These are phyloP conservation scores for Borealophlyctis nickersoniae DNA, from an alignment of 192 early-diverging fungal genomes.

Conservation along the genomic window DNA sequence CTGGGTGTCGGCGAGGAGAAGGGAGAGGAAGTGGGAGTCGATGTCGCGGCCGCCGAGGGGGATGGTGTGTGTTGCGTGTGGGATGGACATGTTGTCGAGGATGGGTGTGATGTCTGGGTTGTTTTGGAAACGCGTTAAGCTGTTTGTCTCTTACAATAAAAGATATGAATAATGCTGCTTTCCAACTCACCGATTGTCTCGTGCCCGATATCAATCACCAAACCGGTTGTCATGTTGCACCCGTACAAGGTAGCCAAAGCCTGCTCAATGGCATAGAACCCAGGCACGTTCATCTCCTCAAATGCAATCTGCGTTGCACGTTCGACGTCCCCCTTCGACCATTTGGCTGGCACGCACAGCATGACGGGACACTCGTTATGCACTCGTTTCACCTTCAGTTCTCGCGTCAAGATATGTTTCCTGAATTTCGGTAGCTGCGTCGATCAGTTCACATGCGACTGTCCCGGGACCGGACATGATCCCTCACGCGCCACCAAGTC, in stretches of 20 bases:
- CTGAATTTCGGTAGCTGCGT: slow-evolving; percentile 30
- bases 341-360: slow-evolving; percentile 73
- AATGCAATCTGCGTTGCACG: slow-evolving; percentile 83
- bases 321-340: slow-evolving; percentile 80
- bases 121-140: background rate
- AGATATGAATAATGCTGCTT: background rate
- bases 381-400: slow-evolving; percentile 70
- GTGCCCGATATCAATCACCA: slow-evolving; percentile 92
- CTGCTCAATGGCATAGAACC: slow-evolving; percentile 77
- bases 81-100: slow-evolving; percentile 70
- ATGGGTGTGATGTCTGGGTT: slow-evolving; percentile 68
- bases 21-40: slow-evolving; percentile 58
- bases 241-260: slow-evolving; percentile 81
- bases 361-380: slow-evolving; percentile 76
- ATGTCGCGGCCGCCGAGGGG: slow-evolving; percentile 70
- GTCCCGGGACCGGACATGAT: background rate
- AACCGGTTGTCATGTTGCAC: slow-evolving; percentile 68
- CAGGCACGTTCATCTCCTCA: slow-evolving; percentile 86
- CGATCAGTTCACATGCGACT: background rate
- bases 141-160: background rate
- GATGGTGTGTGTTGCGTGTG: slow-evolving; percentile 56
- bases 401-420: slow-evolving; percentile 73
- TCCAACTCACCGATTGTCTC: slow-evolving; percentile 61
- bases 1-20: slow-evolving; percentile 53
- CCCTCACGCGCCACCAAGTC: background rate